phyloP scores from a whole-genome alignment of 768 basidiomycete genomes.

The Leccinum broughii region DNA sequence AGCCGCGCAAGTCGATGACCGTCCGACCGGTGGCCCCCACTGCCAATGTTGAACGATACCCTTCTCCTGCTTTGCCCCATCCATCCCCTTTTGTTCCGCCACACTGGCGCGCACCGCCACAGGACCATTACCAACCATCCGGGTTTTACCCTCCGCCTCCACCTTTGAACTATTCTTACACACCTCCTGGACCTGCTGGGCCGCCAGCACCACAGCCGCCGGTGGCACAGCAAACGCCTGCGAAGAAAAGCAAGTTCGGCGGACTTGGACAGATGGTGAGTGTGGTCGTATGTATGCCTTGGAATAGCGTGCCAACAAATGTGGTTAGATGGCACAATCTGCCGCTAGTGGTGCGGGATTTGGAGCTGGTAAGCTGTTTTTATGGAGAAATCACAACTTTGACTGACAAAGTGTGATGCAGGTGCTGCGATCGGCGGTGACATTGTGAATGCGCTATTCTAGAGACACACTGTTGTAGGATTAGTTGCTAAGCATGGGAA shows the following conservation, averaged over 20 bases:
- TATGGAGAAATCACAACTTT: no score
- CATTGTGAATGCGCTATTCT: conserved; percentile 51
- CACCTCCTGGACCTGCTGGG: conserved; percentile 28
- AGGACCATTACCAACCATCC: conserved; percentile 11
- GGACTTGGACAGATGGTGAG: conserved; percentile 41
- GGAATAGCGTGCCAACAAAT: neutral
- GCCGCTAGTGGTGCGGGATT: conserved; percentile 48
- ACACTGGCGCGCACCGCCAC: conserved; percentile 17
- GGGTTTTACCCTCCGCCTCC: conserved; percentile 18
- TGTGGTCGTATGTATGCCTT: conserved; percentile 1
- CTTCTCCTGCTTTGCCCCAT: conserved; percentile 23
- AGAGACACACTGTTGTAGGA: conserved; percentile 12
- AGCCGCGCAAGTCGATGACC: conserved; percentile 20
- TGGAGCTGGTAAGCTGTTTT: conserved; percentile 39
- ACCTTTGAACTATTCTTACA: conserved; percentile 18
- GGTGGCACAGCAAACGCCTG: conserved; percentile 30
- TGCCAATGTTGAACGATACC: conserved; percentile 16
- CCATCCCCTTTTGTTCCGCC: conserved; percentile 15
- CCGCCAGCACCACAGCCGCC: conserved; percentile 39
- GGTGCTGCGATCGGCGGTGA: conserved; percentile 47
- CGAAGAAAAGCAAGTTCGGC: conserved; percentile 41
- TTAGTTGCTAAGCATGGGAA: conserved; percentile 24
- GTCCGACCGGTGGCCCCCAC: conserved; percentile 4
- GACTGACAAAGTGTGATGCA: conserved; percentile 16
- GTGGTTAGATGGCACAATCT: conserved; percentile 31